Percentiles rank a stretch among this genome's conserved stretches.
phyloP scores from a whole-genome alignment of 2,329 filamentous ascomycete species.

The Nemania diffusa region DNA sequence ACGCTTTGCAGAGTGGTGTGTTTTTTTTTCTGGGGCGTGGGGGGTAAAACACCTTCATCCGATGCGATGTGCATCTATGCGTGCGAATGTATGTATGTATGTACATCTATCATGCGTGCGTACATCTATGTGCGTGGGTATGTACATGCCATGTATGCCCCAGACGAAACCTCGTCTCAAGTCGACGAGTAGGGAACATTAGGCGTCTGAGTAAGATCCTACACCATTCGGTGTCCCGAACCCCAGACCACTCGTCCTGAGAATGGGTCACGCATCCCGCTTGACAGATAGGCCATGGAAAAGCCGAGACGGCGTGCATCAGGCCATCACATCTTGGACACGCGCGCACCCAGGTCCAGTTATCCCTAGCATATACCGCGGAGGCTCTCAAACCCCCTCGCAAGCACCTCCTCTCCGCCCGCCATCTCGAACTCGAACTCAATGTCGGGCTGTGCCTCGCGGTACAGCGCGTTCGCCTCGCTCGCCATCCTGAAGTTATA shows the following conservation, averaged over 20 bases:
- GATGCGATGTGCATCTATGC: too few relatives aligned
- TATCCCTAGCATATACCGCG: conserved; percentile 23
- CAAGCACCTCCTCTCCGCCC: conserved; percentile 48
- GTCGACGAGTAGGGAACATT: conserved; percentile 8
- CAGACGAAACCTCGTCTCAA: conserved; percentile 6
- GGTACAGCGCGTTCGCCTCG: conserved; percentile 48
- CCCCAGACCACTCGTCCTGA: conserved; percentile 21
- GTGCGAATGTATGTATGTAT: conserved; percentile 5
- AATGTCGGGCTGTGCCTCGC: conserved; percentile 50
- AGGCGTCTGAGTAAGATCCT: not conserved
- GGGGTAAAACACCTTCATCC: too few relatives aligned
- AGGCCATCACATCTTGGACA: conserved; percentile 10
- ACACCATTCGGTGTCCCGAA: conserved; percentile 9
- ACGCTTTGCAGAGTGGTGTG: not conserved
- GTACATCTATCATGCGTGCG: not conserved
- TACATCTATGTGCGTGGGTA: not conserved
- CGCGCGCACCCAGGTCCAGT: not conserved
- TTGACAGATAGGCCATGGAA: not conserved
- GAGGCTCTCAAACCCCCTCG: conserved; percentile 46
- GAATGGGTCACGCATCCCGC: conserved; percentile 20
- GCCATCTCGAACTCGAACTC: conserved; percentile 49
- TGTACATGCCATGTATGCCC: not conserved
- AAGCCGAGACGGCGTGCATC: not conserved
- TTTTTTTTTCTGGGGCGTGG: not conserved
- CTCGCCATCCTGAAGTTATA: conserved; percentile 55